Conservation (phyloP, 305 asterid genomes). For the Caryopteris hybrid region DNA sequence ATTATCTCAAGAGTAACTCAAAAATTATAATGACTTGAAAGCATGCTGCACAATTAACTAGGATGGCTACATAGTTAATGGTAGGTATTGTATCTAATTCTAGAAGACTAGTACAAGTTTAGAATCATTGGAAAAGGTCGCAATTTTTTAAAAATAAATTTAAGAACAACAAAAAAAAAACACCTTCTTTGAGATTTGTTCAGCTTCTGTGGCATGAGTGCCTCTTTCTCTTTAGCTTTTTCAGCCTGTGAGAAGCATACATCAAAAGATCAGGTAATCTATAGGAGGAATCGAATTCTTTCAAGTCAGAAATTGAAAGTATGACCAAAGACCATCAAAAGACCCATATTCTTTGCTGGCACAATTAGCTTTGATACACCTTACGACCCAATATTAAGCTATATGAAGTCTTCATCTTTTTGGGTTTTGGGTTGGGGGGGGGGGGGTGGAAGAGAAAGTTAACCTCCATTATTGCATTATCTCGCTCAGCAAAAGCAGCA, state of each 20-base stretch:
- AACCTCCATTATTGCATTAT: constrained; percentile 91
- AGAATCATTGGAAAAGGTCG: neutral
- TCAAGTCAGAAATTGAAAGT: constrained; percentile 2
- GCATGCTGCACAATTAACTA: neutral
- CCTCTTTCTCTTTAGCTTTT: constrained; percentile 82
- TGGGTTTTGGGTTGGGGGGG: neutral
- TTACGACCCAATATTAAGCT: constrained; percentile 6
- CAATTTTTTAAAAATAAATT: no score
- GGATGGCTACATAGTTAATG: neutral
- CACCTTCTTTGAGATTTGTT: constrained; percentile 57
- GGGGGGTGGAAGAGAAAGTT: constrained; percentile 7
- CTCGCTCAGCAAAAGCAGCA: constrained; percentile 94
- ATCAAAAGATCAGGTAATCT: constrained; percentile 1
- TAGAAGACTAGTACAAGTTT: neutral
- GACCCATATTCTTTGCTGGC: constrained; percentile 1
- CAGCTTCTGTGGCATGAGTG: constrained; percentile 60
- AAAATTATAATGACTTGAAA: neutral
- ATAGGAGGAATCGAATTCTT: neutral
- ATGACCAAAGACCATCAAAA: neutral
- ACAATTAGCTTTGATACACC: neutral
- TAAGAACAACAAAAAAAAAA: neutral
- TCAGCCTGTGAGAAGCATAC: constrained; percentile 60
- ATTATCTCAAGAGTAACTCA: constrained; percentile 1
- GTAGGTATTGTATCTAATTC: neutral
- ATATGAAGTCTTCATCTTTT: neutral